Conservation (phyloP, 1,284 basidiomycete genomes). For the Flammula alnicola region DNA sequence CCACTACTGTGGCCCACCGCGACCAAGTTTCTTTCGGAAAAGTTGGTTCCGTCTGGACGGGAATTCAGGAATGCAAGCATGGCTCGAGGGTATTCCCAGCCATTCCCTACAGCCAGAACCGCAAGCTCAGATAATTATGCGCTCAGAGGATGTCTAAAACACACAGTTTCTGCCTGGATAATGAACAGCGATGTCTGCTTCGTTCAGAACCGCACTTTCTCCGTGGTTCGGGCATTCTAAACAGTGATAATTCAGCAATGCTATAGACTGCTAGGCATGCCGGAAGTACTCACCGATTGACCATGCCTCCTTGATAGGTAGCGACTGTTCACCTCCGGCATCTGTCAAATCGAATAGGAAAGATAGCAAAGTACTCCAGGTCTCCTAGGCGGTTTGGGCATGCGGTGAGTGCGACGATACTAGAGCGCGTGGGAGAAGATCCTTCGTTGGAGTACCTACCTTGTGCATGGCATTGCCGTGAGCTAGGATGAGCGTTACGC, state of each 20-base stretch:
- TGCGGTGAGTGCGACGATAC: background rate
- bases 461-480: slow-evolving; percentile 14
- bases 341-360: slow-evolving; percentile 14
- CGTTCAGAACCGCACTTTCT: slow-evolving; percentile 13
- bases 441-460: background rate
- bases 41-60: slow-evolving; percentile 9
- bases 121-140: background rate
- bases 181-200: slow-evolving; percentile 10
- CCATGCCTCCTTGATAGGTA: slow-evolving; percentile 10
- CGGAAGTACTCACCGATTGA: slow-evolving; percentile 5
- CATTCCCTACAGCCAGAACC: slow-evolving; percentile 2
- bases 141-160: background rate
- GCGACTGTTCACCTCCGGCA: background rate
- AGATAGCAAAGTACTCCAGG: slow-evolving; percentile 8
- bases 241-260: background rate
- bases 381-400: slow-evolving; percentile 1
- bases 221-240: slow-evolving; percentile 14
- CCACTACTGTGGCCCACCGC: slow-evolving; percentile 12
- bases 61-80: slow-evolving; percentile 10
- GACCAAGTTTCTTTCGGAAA: slow-evolving; percentile 5
- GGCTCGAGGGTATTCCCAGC: slow-evolving; percentile 13
- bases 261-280: no score
- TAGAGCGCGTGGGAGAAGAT: background rate
- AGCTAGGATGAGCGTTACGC: slow-evolving; percentile 9
- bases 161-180: slow-evolving; percentile 10